Percentiles rank a stretch among this genome's conserved stretches.
Evolutionary conservation across 306 rosid species (phyloP).

Genomic region (Trifolium dubium): DNA sequence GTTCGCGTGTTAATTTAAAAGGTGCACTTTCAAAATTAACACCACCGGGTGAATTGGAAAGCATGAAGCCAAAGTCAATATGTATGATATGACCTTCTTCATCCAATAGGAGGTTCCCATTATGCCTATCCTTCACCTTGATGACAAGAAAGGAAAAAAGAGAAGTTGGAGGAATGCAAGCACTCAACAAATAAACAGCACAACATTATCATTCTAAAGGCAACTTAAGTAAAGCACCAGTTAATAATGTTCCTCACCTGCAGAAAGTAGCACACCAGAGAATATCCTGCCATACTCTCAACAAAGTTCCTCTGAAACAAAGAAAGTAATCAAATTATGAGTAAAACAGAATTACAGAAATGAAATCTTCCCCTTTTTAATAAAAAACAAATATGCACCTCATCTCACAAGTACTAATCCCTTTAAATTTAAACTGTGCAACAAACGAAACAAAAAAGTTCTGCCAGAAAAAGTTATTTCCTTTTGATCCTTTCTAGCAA

Average conservation of each 20-base stretch:
- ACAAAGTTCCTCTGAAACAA: slow-evolving; percentile 92
- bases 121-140: slow-evolving; percentile 95
- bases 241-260: slow-evolving; percentile 63
- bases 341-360: slow-evolving; percentile 18
- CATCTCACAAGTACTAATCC: too few relatives aligned
- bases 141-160: slow-evolving; percentile 36
- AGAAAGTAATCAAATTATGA: slow-evolving; percentile 33
- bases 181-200: slow-evolving; percentile 34
- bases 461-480: too few relatives aligned
- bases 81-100: slow-evolving; percentile 99
- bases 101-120: slow-evolving; percentile 93
- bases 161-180: slow-evolving; percentile 36
- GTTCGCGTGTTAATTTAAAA: slow-evolving; percentile 94
- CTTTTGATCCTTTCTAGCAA: too few relatives aligned
- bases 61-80: slow-evolving; percentile 99
- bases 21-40: slow-evolving; percentile 99
- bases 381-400: too few relatives aligned
- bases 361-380: too few relatives aligned
- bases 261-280: slow-evolving; percentile 95
- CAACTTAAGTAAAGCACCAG: slow-evolving; percentile 37
- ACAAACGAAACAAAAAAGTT: too few relatives aligned
- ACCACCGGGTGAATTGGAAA: slow-evolving; percentile 98
- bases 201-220: slow-evolving; percentile 10
- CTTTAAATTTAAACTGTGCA: too few relatives aligned
- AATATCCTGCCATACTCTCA: slow-evolving; percentile 99